Base-by-base conservation (phyloP, 2,329 filamentous ascomycete species). In the Trichoderma harzianum region DNA sequence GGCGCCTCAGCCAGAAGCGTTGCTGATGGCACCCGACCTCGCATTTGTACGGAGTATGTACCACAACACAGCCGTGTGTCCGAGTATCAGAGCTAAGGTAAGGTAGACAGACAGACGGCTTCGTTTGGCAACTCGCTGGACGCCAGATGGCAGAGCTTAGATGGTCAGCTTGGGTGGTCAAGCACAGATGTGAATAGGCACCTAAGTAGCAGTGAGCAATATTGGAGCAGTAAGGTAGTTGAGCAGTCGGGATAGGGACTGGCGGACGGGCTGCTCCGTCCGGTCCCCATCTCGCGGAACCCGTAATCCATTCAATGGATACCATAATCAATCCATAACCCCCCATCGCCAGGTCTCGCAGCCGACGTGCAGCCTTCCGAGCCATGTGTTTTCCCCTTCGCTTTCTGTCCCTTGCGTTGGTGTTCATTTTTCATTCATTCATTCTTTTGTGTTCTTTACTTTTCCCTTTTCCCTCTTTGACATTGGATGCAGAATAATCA, bases 11-110 rank as follows among this genome's bases (percentile, higher is more conserved):
- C 58, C 55, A 60, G n/a, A 32, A 32, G 55, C 55, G 55, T 39
- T 62, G 36, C n/a, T 36, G 63, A 65, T 53, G 63, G 24, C 63
- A 65, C 63, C 65, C 66, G 66, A 69, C 66, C 12, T 69, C 36
- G 66, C 53, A 69, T 60, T n/a, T 57, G 53, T 57, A n/a, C n/a
- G n/a, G n/a, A n/a, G 34, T 36, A 28, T 28, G 16, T 30, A 30
- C 24, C 24, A 30, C 55, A 32, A 21, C 26, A 10, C 28, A 16
- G n/a, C 28, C n/a, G 28, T 34, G 57, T 34, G 30, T 51, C 18
- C 24, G 47, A 24, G 21, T 12, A 14, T 24, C 47, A 24, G 47
- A 24, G 47, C 47, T 24, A 21, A 51, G 11, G 18, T 36, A 16
- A 36, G 34, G 34, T 8, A 51, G 43, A 51, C 43, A 43, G 16